Conservation (phyloP, 2,329 filamentous ascomycete species). For the Colletotrichum sp. region DNA sequence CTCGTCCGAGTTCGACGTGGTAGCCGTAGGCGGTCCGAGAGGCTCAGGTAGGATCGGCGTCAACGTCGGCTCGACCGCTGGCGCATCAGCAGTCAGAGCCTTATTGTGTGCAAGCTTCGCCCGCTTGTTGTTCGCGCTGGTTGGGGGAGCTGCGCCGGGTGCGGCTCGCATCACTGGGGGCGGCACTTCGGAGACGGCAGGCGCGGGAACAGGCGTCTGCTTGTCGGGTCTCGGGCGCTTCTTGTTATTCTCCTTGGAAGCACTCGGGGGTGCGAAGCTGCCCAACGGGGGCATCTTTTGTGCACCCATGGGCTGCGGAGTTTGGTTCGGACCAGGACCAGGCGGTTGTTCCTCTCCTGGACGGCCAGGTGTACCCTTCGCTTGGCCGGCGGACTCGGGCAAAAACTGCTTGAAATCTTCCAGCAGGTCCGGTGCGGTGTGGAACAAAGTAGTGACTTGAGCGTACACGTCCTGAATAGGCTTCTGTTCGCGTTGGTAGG, state of each 20-base stretch:
- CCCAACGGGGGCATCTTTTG: constrained; percentile 92
- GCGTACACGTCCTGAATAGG: constrained; percentile 98
- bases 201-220: constrained; percentile 51
- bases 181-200: constrained; percentile 48
- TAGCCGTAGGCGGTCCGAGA: constrained; percentile 75
- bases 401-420: constrained; percentile 99
- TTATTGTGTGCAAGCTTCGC: constrained; percentile 74
- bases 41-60: constrained; percentile 89
- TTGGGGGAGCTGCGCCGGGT: constrained; percentile 29
- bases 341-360: constrained; percentile 69
- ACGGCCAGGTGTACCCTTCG: constrained; percentile 58
- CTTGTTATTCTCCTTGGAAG: constrained; percentile 82
- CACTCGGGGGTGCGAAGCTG: constrained; percentile 88
- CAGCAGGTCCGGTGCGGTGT: constrained; percentile 88
- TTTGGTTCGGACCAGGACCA: constrained; percentile 52
- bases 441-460: constrained; percentile 94
- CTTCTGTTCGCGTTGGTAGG: constrained; percentile 96
- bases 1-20: constrained; percentile 82
- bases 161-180: constrained; percentile 33
- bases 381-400: constrained; percentile 75
- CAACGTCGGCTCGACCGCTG: constrained; percentile 81
- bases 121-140: constrained; percentile 60
- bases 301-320: constrained; percentile 60
- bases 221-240: constrained; percentile 76
- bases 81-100: constrained; percentile 62